Evolutionary conservation across 345 rosid genomes (phyloP).

Genomic region (Eucalyptus marginata): DNA sequence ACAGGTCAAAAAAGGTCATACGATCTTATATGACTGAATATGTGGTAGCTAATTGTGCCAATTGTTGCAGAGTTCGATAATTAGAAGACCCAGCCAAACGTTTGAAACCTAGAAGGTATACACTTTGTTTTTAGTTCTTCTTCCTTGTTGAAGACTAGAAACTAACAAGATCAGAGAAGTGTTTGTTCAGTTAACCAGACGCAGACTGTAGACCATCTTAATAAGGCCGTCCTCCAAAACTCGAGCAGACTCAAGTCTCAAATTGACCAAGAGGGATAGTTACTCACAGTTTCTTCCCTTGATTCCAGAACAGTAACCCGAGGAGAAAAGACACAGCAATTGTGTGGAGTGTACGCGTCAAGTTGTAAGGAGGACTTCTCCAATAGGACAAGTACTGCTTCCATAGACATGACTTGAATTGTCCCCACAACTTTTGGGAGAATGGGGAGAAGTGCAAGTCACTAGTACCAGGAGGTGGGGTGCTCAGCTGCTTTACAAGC

Average conservation of each 20-base stretch:
- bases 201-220: too few species aligned
- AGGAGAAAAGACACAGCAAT: constrained; percentile 26
- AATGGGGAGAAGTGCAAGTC: constrained; percentile 48
- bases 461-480: constrained; percentile 26
- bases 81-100: neutral
- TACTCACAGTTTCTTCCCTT: constrained; percentile 56
- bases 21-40: neutral
- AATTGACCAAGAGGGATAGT: neutral
- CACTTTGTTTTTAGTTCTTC: neutral
- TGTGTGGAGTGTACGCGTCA: constrained; percentile 25
- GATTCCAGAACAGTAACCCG: constrained; percentile 60
- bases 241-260: neutral
- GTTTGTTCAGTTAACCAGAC: neutral
- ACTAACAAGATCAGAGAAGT: neutral
- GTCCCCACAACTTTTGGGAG: constrained; percentile 55
- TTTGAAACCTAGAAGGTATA: neutral
- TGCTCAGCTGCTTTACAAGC: constrained; percentile 29
- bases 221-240: neutral
- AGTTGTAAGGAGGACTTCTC: constrained; percentile 78
- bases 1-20: neutral
- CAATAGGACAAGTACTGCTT: constrained; percentile 65
- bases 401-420: constrained; percentile 70
- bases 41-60: neutral
- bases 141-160: neutral
- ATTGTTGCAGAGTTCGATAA: neutral